These are phyloP conservation scores for Paecilomyces dactylethromorphus DNA, from an alignment of 2,329 filamentous ascomycete species.

Conservation along the genomic window DNA sequence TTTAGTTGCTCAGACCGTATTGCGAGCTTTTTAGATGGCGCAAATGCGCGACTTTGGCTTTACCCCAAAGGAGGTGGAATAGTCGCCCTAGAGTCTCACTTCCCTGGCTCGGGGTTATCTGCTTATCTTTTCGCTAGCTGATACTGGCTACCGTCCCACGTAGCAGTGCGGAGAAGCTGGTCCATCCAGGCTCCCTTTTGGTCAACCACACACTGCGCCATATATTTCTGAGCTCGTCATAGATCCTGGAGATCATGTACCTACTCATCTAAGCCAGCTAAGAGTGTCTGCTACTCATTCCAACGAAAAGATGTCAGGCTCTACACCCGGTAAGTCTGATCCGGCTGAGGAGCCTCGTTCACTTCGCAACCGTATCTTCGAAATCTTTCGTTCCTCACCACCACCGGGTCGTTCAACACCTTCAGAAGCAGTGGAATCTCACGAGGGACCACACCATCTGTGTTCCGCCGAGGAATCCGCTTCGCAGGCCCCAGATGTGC, in stretches of 20 bases:
- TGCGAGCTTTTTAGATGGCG: background rate
- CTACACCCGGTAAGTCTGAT: slow-evolving; percentile 11
- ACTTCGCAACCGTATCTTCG: slow-evolving; percentile 22
- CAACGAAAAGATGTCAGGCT: slow-evolving; percentile 19
- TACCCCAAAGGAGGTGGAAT: background rate
- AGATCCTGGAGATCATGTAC: background rate
- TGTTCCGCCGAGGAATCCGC: slow-evolving; percentile 8
- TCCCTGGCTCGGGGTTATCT: slow-evolving; percentile 6
- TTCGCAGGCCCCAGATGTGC: slow-evolving; percentile 19
- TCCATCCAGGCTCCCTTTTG: background rate
- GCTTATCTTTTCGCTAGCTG: slow-evolving; percentile 13
- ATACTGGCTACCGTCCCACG: slow-evolving; percentile 14
- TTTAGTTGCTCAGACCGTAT: background rate
- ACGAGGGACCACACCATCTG: slow-evolving; percentile 5
- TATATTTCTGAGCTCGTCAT: background rate
- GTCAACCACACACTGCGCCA: background rate
- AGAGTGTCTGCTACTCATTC: slow-evolving; percentile 4
- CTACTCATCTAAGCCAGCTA: slow-evolving; percentile 2
- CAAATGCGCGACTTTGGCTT: background rate
- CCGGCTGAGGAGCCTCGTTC: slow-evolving; percentile 19
- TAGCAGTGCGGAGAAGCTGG: background rate
- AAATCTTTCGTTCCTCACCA: slow-evolving; percentile 20
- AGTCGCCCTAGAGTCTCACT: background rate
- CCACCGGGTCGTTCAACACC: slow-evolving; percentile 7
- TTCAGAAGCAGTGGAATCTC: slow-evolving; percentile 4